Conservation (phyloP, 768 basidiomycete genomes). For the Suillus fuscotomentosus region DNA sequence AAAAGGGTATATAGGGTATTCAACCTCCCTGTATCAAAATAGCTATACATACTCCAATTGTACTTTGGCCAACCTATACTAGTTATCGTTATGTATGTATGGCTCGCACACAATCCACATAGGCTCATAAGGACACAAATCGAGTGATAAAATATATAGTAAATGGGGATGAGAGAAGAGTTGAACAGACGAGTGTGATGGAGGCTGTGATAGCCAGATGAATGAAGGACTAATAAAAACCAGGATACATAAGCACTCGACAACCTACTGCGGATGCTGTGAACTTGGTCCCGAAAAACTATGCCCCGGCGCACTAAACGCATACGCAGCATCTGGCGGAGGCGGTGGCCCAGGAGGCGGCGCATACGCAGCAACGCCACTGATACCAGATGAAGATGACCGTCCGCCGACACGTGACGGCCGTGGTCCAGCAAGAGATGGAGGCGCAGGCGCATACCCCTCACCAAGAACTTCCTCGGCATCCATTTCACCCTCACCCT, state of each 20-base stretch:
- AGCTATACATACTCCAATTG: background rate
- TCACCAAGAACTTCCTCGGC: slow-evolving; percentile 15
- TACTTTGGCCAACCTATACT: background rate
- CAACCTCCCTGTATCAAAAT: background rate
- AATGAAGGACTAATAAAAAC: background rate
- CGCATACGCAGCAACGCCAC: background rate
- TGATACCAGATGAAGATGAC: background rate
- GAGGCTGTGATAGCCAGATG: background rate
- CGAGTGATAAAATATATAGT: background rate
- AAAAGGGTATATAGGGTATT: background rate
- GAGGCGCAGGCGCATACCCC: background rate
- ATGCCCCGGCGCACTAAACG: slow-evolving; percentile 24
- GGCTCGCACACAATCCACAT: background rate
- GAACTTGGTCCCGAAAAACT: slow-evolving; percentile 16
- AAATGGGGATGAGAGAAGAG: background rate
- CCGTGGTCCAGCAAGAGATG: background rate
- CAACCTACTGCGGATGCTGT: background rate
- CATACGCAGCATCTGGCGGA: slow-evolving; percentile 18
- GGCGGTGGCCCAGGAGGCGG: slow-evolving; percentile 10
- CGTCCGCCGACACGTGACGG: background rate
- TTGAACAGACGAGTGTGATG: background rate
- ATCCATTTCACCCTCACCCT: slow-evolving; percentile 14
- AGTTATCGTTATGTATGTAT: background rate
- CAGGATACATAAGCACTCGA: background rate
- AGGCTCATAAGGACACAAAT: background rate